These are phyloP conservation scores for Rhizopogon vinicolor DNA, from an alignment of 768 basidiomycete genomes.

Conservation along the genomic window DNA sequence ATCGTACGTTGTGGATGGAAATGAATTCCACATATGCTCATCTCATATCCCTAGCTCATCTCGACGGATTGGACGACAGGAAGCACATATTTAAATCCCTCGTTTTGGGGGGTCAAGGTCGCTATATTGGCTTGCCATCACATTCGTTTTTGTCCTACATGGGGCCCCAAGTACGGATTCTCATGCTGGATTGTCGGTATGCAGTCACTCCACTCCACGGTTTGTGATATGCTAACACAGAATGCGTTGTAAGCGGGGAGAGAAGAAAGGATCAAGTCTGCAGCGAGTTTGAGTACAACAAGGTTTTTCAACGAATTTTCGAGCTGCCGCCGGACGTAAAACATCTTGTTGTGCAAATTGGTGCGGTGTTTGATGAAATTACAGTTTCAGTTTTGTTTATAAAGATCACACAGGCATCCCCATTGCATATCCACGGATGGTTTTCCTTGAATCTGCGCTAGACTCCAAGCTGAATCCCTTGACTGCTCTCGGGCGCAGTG, in stretches of 20 bases:
- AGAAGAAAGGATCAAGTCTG: constrained; percentile 80
- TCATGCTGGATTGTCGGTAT: constrained; percentile 81
- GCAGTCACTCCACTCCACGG: constrained; percentile 11
- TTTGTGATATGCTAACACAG: background rate
- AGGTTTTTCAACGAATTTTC: constrained; percentile 59
- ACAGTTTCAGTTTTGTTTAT: background rate
- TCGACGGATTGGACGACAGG: constrained; percentile 70
- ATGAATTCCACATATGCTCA: constrained; percentile 2
- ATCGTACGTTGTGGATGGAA: constrained; percentile 40
- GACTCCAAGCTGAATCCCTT: constrained; percentile 85
- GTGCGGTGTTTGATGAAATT: constrained; percentile 29
- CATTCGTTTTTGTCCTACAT: constrained; percentile 81
- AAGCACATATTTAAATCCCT: constrained; percentile 65
- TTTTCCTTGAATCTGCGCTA: constrained; percentile 76
- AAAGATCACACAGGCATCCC: constrained; percentile 50
- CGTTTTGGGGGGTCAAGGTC: constrained; percentile 71
- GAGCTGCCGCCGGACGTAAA: constrained; percentile 63
- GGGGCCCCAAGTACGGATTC: constrained; percentile 70
- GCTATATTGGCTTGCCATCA: constrained; percentile 74
- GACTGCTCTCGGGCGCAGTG: constrained; percentile 64
- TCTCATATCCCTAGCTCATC: constrained; percentile 10
- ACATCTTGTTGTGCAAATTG: constrained; percentile 82
- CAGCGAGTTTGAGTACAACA: constrained; percentile 65
- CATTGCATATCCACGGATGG: constrained; percentile 91
- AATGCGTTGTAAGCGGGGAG: constrained; percentile 59